phyloP scores from a whole-genome alignment of 805 yeast genomes.

The Candida ovalis region DNA sequence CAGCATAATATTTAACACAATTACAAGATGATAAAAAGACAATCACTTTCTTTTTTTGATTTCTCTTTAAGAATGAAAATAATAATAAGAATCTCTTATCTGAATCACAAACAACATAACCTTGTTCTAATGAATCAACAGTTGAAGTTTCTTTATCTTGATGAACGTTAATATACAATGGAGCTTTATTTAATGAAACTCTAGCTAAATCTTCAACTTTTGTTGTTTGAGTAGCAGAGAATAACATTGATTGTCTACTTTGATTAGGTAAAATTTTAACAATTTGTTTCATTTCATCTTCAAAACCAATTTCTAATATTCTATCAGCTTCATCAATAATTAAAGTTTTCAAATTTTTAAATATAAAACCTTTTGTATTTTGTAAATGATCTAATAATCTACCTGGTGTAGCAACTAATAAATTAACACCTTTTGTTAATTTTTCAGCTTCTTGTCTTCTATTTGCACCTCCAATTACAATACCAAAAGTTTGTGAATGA shows the following conservation, averaged over 20 bases:
- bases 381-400: conserved; percentile 94
- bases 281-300: conserved; percentile 97
- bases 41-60: conserved; percentile 85
- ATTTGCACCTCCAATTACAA: conserved; percentile 98
- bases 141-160: conserved; percentile 81
- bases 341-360: conserved; percentile 89
- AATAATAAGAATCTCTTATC: conserved; percentile 88
- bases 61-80: conserved; percentile 91
- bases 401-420: conserved; percentile 96
- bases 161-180: conserved; percentile 89
- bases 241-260: conserved; percentile 93
- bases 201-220: conserved; percentile 98
- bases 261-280: conserved; percentile 89
- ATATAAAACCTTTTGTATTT: conserved; percentile 89
- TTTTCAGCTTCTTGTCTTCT: conserved; percentile 97
- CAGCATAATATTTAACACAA: conserved; percentile 94
- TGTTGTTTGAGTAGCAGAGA: conserved; percentile 99
- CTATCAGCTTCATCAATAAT: conserved; percentile 98
- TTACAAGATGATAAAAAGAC: conserved; percentile 96
- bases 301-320: conserved; percentile 95
- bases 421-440: conserved; percentile 86
- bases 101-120: conserved; percentile 95
- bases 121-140: conserved; percentile 96
- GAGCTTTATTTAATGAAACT: conserved; percentile 91
- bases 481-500: conserved; percentile 92